Percentiles rank a stretch among this genome's conserved stretches.
Evolutionary conservation across 2,329 filamentous ascomycete species (phyloP).

Genomic region (Dactylonectria macrodidyma): DNA sequence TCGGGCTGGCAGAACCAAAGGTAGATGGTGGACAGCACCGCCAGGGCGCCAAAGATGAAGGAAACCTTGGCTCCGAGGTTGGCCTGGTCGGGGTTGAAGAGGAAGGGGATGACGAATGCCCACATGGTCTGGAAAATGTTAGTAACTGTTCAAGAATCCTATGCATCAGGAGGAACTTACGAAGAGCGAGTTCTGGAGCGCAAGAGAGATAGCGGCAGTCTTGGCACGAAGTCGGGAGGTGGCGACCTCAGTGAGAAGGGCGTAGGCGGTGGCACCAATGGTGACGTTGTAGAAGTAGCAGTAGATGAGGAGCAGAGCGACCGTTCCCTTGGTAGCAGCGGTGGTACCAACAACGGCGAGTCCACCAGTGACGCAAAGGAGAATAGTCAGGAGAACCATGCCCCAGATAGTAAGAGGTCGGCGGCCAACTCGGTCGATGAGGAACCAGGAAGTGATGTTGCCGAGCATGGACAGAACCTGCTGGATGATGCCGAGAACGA

Average conservation of each 20-base stretch:
- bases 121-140: conserved; percentile 32
- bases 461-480: conserved; percentile 38
- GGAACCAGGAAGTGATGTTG: conserved; percentile 39
- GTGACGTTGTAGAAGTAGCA: conserved; percentile 40
- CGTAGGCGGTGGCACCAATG: conserved; percentile 40
- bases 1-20: conserved; percentile 57
- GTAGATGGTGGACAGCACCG: conserved; percentile 50
- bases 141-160: background rate
- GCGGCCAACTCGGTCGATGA: conserved; percentile 37
- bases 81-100: conserved; percentile 41
- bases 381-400: conserved; percentile 26
- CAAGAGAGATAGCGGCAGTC: conserved; percentile 37
- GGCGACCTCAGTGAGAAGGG: conserved; percentile 36
- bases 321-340: conserved; percentile 34
- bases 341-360: conserved; percentile 33
- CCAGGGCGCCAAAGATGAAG: conserved; percentile 53
- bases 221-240: conserved; percentile 38
- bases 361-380: conserved; percentile 32
- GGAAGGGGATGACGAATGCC: conserved; percentile 41
- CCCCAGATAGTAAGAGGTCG: conserved; percentile 36
- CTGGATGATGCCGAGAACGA: conserved; percentile 35
- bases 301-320: conserved; percentile 35
- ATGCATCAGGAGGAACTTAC: conserved; percentile 17
- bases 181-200: conserved; percentile 35
- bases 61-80: conserved; percentile 41